A percentile compares a stretch with the other conserved stretches of the same genome.
Evolutionary conservation across 257 asterid genomes (phyloP).

Genomic region (Thymus mandschuricus): DNA sequence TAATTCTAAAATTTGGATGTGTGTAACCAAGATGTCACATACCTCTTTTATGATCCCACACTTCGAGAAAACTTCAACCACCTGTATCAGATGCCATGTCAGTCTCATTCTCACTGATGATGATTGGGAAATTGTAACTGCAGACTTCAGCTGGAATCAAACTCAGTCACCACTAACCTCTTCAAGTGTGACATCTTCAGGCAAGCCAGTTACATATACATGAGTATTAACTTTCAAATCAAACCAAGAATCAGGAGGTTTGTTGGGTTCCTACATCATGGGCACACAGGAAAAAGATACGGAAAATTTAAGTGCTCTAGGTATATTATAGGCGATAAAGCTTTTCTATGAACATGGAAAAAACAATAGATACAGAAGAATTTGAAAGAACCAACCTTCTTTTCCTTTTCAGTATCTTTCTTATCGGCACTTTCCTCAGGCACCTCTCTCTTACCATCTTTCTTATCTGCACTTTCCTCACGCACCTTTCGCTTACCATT

Average conservation of each 20-base stretch:
- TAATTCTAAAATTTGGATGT: background rate
- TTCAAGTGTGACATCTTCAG: conserved; percentile 84
- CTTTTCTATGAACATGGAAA: conserved; percentile 22
- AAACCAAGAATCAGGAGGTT: conserved; percentile 97
- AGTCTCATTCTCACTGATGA: conserved; percentile 32
- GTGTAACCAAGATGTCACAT: conserved; percentile 31
- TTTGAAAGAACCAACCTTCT: conserved; percentile 58
- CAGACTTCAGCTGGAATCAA: conserved; percentile 19
- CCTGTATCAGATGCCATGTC: conserved; percentile 54
- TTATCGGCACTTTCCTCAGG: conserved; percentile 62
- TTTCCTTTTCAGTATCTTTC: conserved; percentile 67
- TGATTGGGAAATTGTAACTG: conserved; percentile 6
- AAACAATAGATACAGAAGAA: conserved; percentile 17
- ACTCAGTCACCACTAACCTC: conserved; percentile 65
- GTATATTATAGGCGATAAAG: conserved; percentile 12
- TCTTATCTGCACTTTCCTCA: conserved; percentile 61
- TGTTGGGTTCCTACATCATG: conserved; percentile 76
- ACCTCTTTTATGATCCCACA: conserved; percentile 98
- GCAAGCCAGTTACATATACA: conserved; percentile 94
- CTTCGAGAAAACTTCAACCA: conserved; percentile 87
- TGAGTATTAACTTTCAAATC: conserved; percentile 96
- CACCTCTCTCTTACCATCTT: conserved; percentile 66
- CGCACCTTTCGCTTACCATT: conserved; percentile 69
- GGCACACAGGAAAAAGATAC: conserved; percentile 20
- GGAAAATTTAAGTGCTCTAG: background rate